Conservation (phyloP, 495 filamentous ascomycete genomes). For the Echria macrotheca region DNA sequence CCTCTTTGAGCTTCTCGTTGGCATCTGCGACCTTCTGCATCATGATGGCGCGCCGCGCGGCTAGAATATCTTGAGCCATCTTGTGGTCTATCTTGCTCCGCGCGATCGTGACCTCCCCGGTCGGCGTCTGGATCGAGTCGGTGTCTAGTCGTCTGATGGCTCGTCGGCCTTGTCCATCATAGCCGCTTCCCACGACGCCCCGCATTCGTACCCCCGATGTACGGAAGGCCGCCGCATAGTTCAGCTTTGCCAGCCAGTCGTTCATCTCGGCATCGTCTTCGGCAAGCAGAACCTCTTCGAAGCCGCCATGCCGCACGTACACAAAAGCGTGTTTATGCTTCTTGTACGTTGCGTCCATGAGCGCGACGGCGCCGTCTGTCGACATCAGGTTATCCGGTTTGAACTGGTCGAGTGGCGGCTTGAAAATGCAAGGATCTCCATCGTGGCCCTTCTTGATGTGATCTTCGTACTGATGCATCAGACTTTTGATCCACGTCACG, state of each 20-base stretch:
- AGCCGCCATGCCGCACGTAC: constrained; percentile 79
- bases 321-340: constrained; percentile 96
- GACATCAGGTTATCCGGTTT: constrained; percentile 91
- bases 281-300: constrained; percentile 88
- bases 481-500: constrained; percentile 78
- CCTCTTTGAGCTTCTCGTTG: constrained; percentile 69
- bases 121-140: constrained; percentile 59
- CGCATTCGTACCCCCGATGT: constrained; percentile 88
- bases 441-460: constrained; percentile 66
- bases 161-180: constrained; percentile 75
- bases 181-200: constrained; percentile 75
- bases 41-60: constrained; percentile 77
- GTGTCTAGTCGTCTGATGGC: constrained; percentile 63
- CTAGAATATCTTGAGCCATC: constrained; percentile 75
- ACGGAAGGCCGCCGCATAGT: constrained; percentile 91
- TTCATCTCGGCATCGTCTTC: constrained; percentile 88
- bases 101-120: constrained; percentile 62
- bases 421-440: constrained; percentile 74
- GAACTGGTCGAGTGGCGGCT: constrained; percentile 81
- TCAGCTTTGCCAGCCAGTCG: constrained; percentile 94
- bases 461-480: constrained; percentile 79
- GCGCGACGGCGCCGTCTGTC: constrained; percentile 82
- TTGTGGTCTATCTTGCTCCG: constrained; percentile 69
- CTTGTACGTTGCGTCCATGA: constrained; percentile 80
- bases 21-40: constrained; percentile 73